Evolutionary conservation across 2,329 filamentous ascomycete genomes (phyloP), one percentile per base, ranked within the genome.

Genomic region (Pseudovirgaria hyperparasitica): DNA sequence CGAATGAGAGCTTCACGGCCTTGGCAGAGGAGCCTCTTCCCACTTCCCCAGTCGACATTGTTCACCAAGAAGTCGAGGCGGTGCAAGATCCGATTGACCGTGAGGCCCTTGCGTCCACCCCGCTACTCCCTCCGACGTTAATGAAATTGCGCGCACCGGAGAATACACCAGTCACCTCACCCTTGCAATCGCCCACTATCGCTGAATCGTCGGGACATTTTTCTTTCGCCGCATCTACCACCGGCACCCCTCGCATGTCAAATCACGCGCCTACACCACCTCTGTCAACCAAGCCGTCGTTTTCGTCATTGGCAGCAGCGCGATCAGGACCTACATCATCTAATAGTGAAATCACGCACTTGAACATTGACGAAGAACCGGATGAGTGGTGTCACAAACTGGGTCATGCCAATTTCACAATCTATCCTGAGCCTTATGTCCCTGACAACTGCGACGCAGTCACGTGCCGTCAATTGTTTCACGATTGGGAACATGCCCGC

Each of bases 351-450:
- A 70, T 79, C 10, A 70, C 75, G 4, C 66, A 70, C 4, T 72
- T 85, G 36, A 59, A 76, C 28, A 59, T 72, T n/a, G 48, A 51
- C 17, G 82, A 92, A 45, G 72, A 76, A 5, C 65, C 75, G 26
- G 84, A 92, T 48, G 73, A 77, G 39, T 94, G 87, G 87, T 78
- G 82, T 1, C 72, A 78, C 45, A 74, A 73, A 30, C 70, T 96
- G 9, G 87, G 87, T 16, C 86, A 96, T 49, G 86, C 86, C 37
- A 93, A 96, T 58, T 94, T 92, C 51, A 86, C 72, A 42, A 92
- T 96, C 40, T 60, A 71, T 13, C 86, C 86, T 0, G 71, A 76
- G 48, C 87, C 86, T 0, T 93, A 93, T 45, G 54, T 70, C 6
- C 77, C 82, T 0, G 66, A 73, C 10, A 47, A 48, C 3, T 70